Base-by-base conservation (phyloP, 352 stramenopile genomes). In the Phytophthora pistaciae region DNA sequence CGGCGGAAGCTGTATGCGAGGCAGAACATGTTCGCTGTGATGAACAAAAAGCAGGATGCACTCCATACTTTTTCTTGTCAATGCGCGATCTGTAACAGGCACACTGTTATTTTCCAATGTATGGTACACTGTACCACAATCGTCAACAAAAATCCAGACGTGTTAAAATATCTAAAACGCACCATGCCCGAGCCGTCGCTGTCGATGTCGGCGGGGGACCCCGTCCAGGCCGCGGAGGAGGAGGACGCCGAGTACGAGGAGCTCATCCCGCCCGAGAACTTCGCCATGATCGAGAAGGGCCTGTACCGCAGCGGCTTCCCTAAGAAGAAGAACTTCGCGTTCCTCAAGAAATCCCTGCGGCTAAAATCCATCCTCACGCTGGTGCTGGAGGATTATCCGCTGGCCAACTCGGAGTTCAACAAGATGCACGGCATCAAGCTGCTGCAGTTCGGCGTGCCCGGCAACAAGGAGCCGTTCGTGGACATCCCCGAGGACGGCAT, bases 291-390 rank as follows among this genome's bases (percentile, higher is more conserved):
- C 66, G 85, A 94, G 77, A 88, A 88, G 50, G 90, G 90, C 9
- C 83, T 97, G 36, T 97, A 97, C 62, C 75, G 90, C 68, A 94
- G 87, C 56, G 87, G 88, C 5, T 97, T 97, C 75, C 90, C 90
- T 6, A 95, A 95, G 79, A 95, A 93, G 66, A 97, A 97, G 69
- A 95, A 97, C 75, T 93, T 96, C 70, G 74, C 86, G 5, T 97
- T 97, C 61, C 69, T 97, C 3, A 85, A 89, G 46, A 88, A 91
- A 64, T 89, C 79, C 25, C 68, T 97, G 48, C 83, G 84, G 33
- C 74, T 97, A 46, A 86, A 85, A 59, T 93, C 85, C 21, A 95
- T 97, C 75, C 71, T 97, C 59, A 95, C 88, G 66, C 70, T 97
- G 13, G 88, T 97, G 42, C 75, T 95, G 57, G 90, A 97, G 68